These are phyloP conservation scores for Papiliotrema nemorosa DNA, from an alignment of 1,284 basidiomycete genomes.

Conservation along the genomic window DNA sequence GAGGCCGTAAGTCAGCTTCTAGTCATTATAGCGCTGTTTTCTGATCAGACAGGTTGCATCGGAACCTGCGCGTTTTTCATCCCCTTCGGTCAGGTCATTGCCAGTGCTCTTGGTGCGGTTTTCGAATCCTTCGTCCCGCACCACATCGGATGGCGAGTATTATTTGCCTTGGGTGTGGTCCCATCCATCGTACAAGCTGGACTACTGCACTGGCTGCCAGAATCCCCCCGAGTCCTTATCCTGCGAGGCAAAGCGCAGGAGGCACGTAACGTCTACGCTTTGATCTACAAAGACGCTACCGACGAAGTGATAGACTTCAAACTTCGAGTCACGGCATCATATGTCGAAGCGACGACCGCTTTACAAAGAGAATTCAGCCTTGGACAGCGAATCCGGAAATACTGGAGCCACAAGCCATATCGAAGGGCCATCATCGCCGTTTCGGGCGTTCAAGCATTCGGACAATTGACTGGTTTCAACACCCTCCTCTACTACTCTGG, in stretches of 20 bases:
- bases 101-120: not conserved
- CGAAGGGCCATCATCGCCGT: constrained; percentile 21
- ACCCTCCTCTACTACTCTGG: constrained; percentile 34
- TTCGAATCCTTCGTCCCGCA: not conserved
- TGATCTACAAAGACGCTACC: constrained; percentile 33
- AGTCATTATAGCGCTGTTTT: too few relatives aligned
- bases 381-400: constrained; percentile 7
- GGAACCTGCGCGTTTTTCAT: constrained; percentile 2
- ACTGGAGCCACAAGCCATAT: constrained; percentile 20
- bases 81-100: not conserved
- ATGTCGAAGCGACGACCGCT: constrained; percentile 20
- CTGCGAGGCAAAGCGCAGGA: constrained; percentile 23
- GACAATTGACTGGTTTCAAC: constrained; percentile 45
- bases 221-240: constrained; percentile 41
- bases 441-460: constrained; percentile 13
- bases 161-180: constrained; percentile 38
- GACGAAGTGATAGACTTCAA: constrained; percentile 36
- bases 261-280: constrained; percentile 21
- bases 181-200: constrained; percentile 38
- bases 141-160: not conserved
- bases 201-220: constrained; percentile 42
- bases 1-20: too few relatives aligned
- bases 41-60: too few relatives aligned
- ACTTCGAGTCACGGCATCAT: constrained; percentile 26
- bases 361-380: constrained; percentile 12